Evolutionary conservation across 2,329 filamentous ascomycete species (phyloP).

Genomic region (Venturia aucupariae): DNA sequence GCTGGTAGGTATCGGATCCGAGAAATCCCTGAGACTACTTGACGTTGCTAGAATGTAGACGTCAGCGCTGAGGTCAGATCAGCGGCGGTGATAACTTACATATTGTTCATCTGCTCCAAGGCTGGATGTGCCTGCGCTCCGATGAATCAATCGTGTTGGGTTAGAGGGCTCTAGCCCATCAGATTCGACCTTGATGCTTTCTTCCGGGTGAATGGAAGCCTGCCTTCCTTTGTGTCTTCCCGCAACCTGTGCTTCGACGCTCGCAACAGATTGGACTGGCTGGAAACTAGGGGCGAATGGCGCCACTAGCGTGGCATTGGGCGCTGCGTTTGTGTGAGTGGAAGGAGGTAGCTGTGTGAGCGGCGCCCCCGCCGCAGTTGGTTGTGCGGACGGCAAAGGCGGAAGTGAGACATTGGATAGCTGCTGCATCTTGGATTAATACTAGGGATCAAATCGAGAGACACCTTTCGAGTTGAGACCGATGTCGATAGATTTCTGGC

Average conservation of each 20-base stretch:
- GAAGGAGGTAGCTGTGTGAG: not conserved
- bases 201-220: not conserved
- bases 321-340: not conserved
- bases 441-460: not conserved
- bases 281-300: not conserved
- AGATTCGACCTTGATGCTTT: not conserved
- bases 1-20: not conserved
- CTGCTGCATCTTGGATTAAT: not conserved
- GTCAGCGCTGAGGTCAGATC: not conserved
- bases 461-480: no score
- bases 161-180: not conserved
- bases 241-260: not conserved
- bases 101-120: not conserved
- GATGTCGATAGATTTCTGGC: no score
- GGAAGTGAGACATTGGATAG: not conserved
- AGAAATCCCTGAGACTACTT: not conserved
- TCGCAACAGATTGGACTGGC: not conserved
- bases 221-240: not conserved
- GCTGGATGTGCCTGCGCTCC: no score
- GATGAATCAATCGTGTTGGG: not conserved
- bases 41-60: not conserved
- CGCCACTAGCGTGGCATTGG: not conserved
- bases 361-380: not conserved
- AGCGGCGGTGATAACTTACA: not conserved
- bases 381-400: not conserved